phyloP scores from a whole-genome alignment of 164 flowering plant genomes.

The Hamamelis virginiana region DNA sequence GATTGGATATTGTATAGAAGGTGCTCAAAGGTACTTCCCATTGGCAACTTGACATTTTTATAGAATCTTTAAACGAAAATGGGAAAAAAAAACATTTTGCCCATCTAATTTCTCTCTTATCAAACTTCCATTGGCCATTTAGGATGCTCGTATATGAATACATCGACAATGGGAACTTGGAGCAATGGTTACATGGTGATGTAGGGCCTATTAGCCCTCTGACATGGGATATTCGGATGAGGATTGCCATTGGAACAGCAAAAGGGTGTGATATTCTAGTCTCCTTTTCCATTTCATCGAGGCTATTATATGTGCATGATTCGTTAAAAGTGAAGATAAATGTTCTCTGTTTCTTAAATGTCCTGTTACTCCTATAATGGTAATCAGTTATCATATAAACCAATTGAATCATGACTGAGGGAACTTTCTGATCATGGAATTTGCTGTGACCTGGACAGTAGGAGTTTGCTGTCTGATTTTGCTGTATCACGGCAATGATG shows the following conservation, averaged over 20 bases:
- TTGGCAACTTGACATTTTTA: not conserved
- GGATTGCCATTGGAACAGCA: constrained; percentile 83
- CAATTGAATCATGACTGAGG: not conserved
- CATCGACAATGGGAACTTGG: constrained; percentile 86
- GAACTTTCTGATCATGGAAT: not conserved
- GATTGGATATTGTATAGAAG: constrained; percentile 81
- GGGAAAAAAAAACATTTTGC: not conserved
- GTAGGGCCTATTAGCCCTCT: constrained; percentile 74
- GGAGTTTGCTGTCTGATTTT: not conserved
- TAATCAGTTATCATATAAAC: not conserved
- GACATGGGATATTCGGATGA: constrained; percentile 87
- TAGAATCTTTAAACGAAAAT: not conserved
- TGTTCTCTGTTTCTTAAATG: not conserved
- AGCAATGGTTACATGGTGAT: constrained; percentile 96
- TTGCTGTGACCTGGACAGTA: not conserved
- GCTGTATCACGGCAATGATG: not conserved
- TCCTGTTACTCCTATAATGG: not conserved
- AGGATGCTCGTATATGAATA: constrained; percentile 95
- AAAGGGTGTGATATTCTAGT: constrained; percentile 61
- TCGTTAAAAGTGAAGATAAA: not conserved
- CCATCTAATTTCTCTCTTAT: constrained; percentile 4
- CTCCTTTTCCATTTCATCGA: not conserved
- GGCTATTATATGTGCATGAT: not conserved
- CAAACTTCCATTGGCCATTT: constrained; percentile 11
- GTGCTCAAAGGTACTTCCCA: constrained; percentile 55